A percentile compares a stretch with the other conserved stretches of the same genome.
Conservation (phyloP, 108 stramenopile genomes). For the Stephanodiscus triporus region DNA sequence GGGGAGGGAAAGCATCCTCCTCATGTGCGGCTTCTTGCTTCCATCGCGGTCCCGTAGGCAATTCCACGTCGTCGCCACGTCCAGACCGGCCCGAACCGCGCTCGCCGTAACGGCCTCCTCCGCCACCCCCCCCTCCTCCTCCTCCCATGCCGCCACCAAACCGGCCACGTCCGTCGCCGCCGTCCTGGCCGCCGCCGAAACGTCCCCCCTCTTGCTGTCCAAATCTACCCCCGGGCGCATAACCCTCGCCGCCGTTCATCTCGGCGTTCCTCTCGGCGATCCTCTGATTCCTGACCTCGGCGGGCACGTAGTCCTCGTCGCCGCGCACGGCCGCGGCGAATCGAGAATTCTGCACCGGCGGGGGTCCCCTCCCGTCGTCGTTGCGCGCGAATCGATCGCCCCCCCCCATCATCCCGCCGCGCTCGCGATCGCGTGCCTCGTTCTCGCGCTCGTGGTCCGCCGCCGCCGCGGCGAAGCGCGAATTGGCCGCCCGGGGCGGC, state of each 20-base stretch:
- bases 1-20: conserved; percentile 29
- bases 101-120: conserved; percentile 44
- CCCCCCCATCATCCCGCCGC: background rate
- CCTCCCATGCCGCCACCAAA: conserved; percentile 29
- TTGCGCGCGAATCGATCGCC: conserved; percentile 35
- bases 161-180: conserved; percentile 20
- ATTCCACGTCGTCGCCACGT: conserved; percentile 34
- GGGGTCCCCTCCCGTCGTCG: conserved; percentile 53
- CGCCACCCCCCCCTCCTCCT: conserved; percentile 30
- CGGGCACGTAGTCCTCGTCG: conserved; percentile 52
- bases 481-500: conserved; percentile 59
- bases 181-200: conserved; percentile 26
- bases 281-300: conserved; percentile 47
- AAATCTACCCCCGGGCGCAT: background rate
- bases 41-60: conserved; percentile 50
- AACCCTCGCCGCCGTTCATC: conserved; percentile 5
- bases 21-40: conserved; percentile 10
- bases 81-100: conserved; percentile 43
- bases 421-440: conserved; percentile 26
- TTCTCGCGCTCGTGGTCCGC: conserved; percentile 53
- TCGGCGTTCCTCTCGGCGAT: conserved; percentile 14
- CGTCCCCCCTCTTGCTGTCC: conserved; percentile 13
- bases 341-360: conserved; percentile 52
- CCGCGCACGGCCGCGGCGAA: conserved; percentile 48
- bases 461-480: conserved; percentile 62